Percentiles rank a stretch among this genome's conserved stretches.
Conservation (phyloP, 805 yeast genomes). For the Naumovozyma dairenensis region DNA sequence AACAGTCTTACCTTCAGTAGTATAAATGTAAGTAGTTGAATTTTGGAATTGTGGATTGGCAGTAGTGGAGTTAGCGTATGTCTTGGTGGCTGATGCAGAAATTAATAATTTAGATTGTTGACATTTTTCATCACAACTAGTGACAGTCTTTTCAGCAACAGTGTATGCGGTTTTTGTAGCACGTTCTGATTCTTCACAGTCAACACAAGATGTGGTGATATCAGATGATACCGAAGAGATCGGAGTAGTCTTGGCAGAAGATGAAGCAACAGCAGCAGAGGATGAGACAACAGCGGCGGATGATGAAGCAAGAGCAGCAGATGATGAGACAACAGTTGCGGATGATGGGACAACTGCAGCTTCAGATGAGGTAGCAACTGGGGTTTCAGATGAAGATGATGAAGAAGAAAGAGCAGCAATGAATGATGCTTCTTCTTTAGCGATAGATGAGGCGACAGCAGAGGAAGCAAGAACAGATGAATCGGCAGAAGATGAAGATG, state of each 20-base stretch:
- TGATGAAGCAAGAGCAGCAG: background rate
- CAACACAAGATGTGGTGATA: too few species aligned
- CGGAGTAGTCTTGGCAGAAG: background rate
- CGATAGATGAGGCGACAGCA: background rate
- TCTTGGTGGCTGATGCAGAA: background rate
- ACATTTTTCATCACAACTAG: slow-evolving; percentile 10
- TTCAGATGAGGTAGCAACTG: background rate
- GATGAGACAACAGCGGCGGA: background rate
- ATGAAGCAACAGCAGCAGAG: background rate
- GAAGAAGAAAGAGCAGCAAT: background rate
- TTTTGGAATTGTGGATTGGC: too few species aligned
- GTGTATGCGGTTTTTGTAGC: slow-evolving; percentile 1
- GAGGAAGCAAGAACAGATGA: background rate
- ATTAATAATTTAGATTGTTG: slow-evolving; percentile 5
- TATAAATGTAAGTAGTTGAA: too few species aligned
- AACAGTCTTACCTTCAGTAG: too few species aligned
- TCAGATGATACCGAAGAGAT: background rate
- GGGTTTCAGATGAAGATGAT: background rate
- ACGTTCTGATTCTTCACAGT: too few species aligned
- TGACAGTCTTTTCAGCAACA: slow-evolving; percentile 3
- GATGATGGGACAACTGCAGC: background rate
- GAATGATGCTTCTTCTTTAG: background rate
- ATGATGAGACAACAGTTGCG: background rate
- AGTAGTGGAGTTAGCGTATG: slow-evolving; percentile 2
- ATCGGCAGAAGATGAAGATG: background rate